Conservation (phyloP, 2,329 filamentous ascomycete genomes). For the Pseudogymnoascus sp. region DNA sequence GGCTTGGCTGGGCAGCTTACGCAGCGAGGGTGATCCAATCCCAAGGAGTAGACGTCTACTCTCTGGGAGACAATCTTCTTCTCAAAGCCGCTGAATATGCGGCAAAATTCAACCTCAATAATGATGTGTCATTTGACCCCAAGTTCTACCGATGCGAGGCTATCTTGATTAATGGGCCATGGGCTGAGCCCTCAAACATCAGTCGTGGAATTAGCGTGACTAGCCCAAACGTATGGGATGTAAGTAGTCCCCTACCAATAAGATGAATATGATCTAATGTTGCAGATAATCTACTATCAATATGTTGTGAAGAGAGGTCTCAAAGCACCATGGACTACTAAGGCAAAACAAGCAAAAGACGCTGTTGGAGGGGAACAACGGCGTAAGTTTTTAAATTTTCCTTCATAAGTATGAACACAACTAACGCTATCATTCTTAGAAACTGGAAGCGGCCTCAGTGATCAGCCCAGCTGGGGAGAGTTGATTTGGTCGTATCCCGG, state of each 20-base stretch:
- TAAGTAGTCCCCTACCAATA: conserved; percentile 10
- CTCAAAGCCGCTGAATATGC: conserved; percentile 32
- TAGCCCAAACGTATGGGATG: conserved; percentile 14
- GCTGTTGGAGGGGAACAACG: conserved; percentile 13
- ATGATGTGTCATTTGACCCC: conserved; percentile 29
- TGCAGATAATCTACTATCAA: conserved; percentile 28
- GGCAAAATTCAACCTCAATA: conserved; percentile 32
- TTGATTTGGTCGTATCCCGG: conserved; percentile 24
- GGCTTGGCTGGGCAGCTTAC: conserved; percentile 29
- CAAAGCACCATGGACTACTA: conserved; percentile 15
- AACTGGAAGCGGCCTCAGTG: conserved; percentile 9
- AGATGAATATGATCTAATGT: conserved; percentile 7
- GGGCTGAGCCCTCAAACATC: conserved; percentile 25
- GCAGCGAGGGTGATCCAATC: conserved; percentile 28
- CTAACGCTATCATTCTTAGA: conserved; percentile 1
- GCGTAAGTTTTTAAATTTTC: neutral
- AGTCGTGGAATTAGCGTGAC: conserved; percentile 18
- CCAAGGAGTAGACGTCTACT: conserved; percentile 31
- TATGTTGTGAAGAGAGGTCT: conserved; percentile 24
- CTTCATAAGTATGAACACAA: neutral
- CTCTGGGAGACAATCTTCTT: conserved; percentile 26
- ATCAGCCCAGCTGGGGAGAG: conserved; percentile 27
- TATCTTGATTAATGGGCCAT: conserved; percentile 32
- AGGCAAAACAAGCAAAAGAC: conserved; percentile 14
- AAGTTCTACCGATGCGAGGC: conserved; percentile 33